A percentile compares a stretch with the other conserved stretches of the same genome.
Evolutionary conservation across 148 eudicot species (phyloP).

Genomic region (Fagopyrum tataricum): DNA sequence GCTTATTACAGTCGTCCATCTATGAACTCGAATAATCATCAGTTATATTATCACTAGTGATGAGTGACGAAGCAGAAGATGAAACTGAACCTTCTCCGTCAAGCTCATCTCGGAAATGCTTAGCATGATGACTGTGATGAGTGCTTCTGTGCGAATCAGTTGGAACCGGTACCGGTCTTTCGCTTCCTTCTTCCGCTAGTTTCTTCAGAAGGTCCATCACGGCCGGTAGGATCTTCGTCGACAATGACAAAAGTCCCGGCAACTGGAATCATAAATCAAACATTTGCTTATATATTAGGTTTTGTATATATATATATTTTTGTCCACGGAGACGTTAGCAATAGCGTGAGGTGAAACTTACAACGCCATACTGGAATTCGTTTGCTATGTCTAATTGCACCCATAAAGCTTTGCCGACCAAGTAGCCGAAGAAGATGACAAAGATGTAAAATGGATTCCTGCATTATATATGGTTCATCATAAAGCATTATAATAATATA

Average conservation of each 20-base stretch:
- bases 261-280: neutral
- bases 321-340: too few species aligned
- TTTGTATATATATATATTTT: too few species aligned
- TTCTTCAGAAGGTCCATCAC: neutral
- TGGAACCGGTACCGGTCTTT: neutral
- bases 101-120: neutral
- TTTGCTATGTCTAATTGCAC: neutral
- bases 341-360: neutral
- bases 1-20: neutral
- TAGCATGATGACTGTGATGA: neutral
- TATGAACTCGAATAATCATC: neutral
- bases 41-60: neutral
- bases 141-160: neutral
- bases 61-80: neutral
- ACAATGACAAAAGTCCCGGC: neutral
- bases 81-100: neutral
- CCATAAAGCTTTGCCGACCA: neutral
- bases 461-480: neutral
- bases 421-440: neutral
- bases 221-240: neutral
- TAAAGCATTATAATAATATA: too few species aligned
- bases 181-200: neutral
- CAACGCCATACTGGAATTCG: neutral
- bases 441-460: neutral
- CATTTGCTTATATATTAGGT: too few species aligned